phyloP scores from a whole-genome alignment of 768 basidiomycete species.

The Leccinum boreale region DNA sequence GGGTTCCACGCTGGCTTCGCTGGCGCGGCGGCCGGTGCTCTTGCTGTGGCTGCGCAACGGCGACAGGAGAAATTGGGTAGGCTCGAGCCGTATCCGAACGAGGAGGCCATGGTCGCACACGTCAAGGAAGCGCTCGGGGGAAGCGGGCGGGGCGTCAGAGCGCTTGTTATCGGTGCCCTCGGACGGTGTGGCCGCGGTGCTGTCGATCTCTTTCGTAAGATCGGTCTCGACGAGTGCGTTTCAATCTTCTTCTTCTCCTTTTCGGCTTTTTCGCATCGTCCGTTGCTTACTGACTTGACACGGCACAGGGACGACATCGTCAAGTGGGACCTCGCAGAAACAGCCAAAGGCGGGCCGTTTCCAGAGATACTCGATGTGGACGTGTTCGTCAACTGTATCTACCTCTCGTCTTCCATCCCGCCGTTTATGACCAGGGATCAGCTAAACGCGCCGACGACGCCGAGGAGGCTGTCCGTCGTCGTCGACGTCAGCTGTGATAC shows the following conservation, averaged over 20 bases:
- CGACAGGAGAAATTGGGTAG: conserved; percentile 58
- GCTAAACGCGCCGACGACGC: conserved; percentile 62
- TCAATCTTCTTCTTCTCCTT: neutral
- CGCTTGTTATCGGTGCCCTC: conserved; percentile 92
- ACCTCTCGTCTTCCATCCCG: conserved; percentile 82
- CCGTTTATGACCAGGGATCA: conserved; percentile 74
- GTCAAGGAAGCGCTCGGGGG: conserved; percentile 67
- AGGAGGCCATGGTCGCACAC: conserved; percentile 73
- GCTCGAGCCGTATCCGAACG: conserved; percentile 81
- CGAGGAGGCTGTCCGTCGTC: conserved; percentile 71
- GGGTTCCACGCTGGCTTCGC: conserved; percentile 98
- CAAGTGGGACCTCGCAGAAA: conserved; percentile 98
- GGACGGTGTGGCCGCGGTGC: conserved; percentile 95
- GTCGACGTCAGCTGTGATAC: conserved; percentile 99
- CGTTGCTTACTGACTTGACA: neutral
- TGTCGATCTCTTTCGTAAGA: conserved; percentile 92
- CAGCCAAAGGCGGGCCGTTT: conserved; percentile 95
- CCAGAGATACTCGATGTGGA: conserved; percentile 93
- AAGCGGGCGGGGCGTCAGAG: conserved; percentile 72
- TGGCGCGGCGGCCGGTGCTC: conserved; percentile 89
- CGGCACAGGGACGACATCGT: conserved; percentile 75
- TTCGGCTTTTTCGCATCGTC: no score
- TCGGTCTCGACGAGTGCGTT: conserved; percentile 77
- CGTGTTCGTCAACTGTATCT: conserved; percentile 99
- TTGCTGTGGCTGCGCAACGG: conserved; percentile 70